Evolutionary conservation across 2,329 filamentous ascomycete species (phyloP).

Genomic region (Trichoderma afroharzianum): DNA sequence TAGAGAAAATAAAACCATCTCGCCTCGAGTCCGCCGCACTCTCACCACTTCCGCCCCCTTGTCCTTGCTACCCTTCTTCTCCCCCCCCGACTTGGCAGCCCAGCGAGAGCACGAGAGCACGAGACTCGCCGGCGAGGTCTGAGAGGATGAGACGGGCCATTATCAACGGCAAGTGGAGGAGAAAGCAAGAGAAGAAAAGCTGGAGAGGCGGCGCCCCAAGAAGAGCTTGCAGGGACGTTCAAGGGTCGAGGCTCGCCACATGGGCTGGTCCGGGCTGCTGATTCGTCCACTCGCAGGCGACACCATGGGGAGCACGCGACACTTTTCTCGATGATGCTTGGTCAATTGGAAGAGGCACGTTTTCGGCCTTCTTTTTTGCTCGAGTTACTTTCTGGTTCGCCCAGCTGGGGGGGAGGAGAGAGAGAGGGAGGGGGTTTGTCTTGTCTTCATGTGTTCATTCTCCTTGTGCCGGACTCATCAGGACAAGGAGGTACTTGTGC

Average conservation of each 20-base stretch:
- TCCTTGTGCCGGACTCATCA: neutral
- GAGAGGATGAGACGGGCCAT: neutral
- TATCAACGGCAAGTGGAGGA: neutral
- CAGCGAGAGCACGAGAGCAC: constrained; percentile 1
- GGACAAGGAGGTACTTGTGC: neutral
- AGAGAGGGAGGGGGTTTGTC: neutral
- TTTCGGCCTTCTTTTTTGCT: neutral
- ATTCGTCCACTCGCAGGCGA: constrained; percentile 28
- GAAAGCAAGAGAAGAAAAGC: neutral
- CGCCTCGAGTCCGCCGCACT: neutral
- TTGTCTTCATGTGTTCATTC: neutral
- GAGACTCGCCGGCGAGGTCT: constrained; percentile 15
- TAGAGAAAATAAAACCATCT: neutral
- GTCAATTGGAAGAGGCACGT: constrained; percentile 30
- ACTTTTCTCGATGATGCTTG: constrained; percentile 44
- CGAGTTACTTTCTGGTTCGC: neutral
- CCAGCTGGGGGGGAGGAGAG: neutral
- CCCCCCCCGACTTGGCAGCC: neutral
- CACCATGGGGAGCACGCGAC: constrained; percentile 38
- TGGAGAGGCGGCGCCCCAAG: neutral
- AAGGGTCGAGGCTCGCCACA: constrained; percentile 26
- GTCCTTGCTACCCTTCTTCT: neutral
- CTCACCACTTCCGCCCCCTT: neutral
- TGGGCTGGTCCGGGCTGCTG: constrained; percentile 31
- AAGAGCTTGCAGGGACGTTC: constrained; percentile 7